Evolutionary conservation across 441 rosid genomes (phyloP).

Genomic region (Populus hybrid): DNA sequence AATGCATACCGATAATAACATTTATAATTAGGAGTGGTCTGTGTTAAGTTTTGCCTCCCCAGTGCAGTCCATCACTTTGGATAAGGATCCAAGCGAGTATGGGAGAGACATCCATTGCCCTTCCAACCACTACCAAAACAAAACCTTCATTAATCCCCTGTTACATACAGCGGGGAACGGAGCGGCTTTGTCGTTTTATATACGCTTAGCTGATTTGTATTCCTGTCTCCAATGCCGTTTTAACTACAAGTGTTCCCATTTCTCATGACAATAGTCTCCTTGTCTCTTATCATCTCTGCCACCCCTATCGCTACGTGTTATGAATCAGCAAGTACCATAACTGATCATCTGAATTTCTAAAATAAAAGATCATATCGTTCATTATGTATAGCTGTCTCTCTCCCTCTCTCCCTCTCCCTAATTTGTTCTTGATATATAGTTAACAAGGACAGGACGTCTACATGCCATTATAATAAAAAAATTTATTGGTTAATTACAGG

Average conservation of each 20-base stretch:
- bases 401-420: no score
- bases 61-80: constrained; percentile 8
- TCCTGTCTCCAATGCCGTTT: constrained; percentile 29
- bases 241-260: constrained; percentile 35
- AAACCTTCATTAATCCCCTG: constrained; percentile 24
- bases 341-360: neutral
- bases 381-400: no score
- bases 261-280: constrained; percentile 28
- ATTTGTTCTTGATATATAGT: no score
- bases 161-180: constrained; percentile 12
- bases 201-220: neutral
- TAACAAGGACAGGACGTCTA: no score
- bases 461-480: no score
- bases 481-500: neutral
- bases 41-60: no score
- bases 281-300: constrained; percentile 10
- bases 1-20: neutral
- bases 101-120: constrained; percentile 38
- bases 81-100: constrained; percentile 40
- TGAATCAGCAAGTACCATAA: neutral
- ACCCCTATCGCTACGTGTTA: neutral
- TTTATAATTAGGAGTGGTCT: neutral
- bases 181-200: constrained; percentile 13
- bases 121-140: constrained; percentile 58
- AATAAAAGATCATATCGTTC: neutral